A percentile compares a stretch with the other conserved stretches of the same genome.
phyloP scores from a whole-genome alignment of 495 filamentous ascomycete genomes.

The Zalerion maritima region DNA sequence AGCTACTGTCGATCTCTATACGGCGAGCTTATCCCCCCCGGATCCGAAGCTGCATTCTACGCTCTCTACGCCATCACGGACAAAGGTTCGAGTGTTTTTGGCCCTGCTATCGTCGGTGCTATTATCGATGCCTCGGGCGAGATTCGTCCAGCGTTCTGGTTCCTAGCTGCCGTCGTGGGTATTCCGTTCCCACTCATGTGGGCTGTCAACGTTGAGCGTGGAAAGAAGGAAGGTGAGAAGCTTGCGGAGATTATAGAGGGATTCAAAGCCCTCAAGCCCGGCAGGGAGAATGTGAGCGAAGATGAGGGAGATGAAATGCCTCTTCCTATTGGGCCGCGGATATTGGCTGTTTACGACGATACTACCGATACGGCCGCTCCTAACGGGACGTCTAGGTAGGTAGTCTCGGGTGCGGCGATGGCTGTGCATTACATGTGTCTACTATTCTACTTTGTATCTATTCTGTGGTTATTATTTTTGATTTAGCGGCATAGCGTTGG shows the following conservation, averaged over 20 bases:
- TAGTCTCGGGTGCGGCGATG: too few relatives aligned
- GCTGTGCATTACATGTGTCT: too few relatives aligned
- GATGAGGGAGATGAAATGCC: conserved; percentile 10
- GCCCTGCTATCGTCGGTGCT: conserved; percentile 80
- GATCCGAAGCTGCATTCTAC: conserved; percentile 91
- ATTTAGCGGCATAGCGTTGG: too few relatives aligned
- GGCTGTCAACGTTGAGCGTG: conserved; percentile 79
- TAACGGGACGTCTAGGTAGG: too few relatives aligned
- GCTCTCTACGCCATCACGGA: conserved; percentile 95
- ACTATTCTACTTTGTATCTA: too few relatives aligned
- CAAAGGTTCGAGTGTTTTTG: conserved; percentile 89
- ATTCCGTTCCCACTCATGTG: conserved; percentile 73
- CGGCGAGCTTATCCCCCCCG: conserved; percentile 82
- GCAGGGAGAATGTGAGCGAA: conserved; percentile 2
- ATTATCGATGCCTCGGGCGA: conserved; percentile 83
- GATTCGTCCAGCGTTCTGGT: conserved; percentile 87
- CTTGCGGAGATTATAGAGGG: conserved; percentile 54
- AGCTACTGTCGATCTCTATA: conserved; percentile 88
- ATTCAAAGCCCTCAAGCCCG: conserved; percentile 20
- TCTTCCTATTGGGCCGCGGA: conserved; percentile 10
- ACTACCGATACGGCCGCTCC: too few relatives aligned
- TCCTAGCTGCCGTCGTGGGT: conserved; percentile 69
- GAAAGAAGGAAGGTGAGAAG: conserved; percentile 60
- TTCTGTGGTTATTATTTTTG: too few relatives aligned
- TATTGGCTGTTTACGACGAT: conserved; percentile 20